Conservation (phyloP, 2,329 filamentous ascomycete species). For the Penicillium rolfsii region DNA sequence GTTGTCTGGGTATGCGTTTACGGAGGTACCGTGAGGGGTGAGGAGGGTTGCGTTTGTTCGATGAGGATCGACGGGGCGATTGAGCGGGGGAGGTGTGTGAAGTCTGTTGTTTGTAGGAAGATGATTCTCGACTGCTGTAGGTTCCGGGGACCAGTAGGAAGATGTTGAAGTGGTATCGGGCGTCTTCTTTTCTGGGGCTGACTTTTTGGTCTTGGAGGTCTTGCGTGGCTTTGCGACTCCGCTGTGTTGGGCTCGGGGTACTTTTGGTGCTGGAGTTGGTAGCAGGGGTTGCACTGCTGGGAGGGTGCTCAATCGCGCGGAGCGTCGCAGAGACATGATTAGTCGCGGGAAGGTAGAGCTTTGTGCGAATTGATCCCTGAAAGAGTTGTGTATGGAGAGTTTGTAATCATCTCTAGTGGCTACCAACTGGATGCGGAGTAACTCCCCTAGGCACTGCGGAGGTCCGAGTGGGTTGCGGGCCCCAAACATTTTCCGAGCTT, state of each 20-base stretch:
- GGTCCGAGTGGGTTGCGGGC: not conserved
- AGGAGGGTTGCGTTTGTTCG: constrained; percentile 54
- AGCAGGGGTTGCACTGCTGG: constrained; percentile 25
- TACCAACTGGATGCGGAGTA: not conserved
- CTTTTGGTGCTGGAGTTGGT: constrained; percentile 27
- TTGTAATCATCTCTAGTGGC: not conserved
- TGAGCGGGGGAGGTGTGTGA: constrained; percentile 47
- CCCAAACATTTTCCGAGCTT: not conserved
- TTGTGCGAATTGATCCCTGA: not conserved
- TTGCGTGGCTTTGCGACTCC: constrained; percentile 39
- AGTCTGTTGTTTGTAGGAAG: constrained; percentile 44
- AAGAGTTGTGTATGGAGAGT: not conserved
- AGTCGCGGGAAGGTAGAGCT: not conserved
- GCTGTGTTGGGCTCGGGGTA: constrained; percentile 27
- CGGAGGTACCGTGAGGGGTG: constrained; percentile 50
- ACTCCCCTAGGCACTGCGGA: not conserved
- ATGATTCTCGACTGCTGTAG: constrained; percentile 26
- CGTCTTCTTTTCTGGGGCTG: constrained; percentile 16
- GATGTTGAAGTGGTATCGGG: not conserved
- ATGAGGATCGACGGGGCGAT: constrained; percentile 53
- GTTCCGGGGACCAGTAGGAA: constrained; percentile 30
- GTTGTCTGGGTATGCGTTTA: constrained; percentile 53
- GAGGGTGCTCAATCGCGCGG: constrained; percentile 50
- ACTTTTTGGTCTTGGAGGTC: constrained; percentile 28
- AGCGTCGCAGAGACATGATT: constrained; percentile 58